These are phyloP conservation scores for Zygotorulaspora danielsina DNA, from an alignment of 805 yeast species.

Conservation along the genomic window DNA sequence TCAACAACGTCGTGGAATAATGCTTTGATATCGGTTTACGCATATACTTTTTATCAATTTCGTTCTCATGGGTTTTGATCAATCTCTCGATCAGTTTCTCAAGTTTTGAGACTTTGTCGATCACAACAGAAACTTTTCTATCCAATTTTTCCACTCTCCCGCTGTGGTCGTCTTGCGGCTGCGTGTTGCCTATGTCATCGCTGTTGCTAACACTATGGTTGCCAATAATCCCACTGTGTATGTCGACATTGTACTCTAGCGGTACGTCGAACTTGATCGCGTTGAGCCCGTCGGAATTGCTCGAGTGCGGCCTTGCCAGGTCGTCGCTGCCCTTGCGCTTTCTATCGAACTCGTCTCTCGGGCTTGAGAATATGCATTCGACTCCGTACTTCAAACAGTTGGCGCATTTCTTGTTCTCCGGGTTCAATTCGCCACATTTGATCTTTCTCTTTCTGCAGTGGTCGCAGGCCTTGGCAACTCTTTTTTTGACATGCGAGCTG, in stretches of 20 bases:
- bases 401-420: slow-evolving; percentile 23
- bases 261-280: slow-evolving; percentile 1
- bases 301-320: neutral
- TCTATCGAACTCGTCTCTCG: slow-evolving; percentile 19
- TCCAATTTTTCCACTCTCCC: slow-evolving; percentile 23
- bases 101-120: slow-evolving; percentile 23
- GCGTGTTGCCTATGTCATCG: neutral
- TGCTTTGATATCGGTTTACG: slow-evolving; percentile 15
- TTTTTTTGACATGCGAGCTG: slow-evolving; percentile 14
- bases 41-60: slow-evolving; percentile 5
- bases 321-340: slow-evolving; percentile 2
- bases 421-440: slow-evolving; percentile 28
- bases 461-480: slow-evolving; percentile 35
- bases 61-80: slow-evolving; percentile 7
- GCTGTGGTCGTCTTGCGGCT: too few relatives aligned
- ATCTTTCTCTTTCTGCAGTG: slow-evolving; percentile 34
- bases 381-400: slow-evolving; percentile 29
- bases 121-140: slow-evolving; percentile 22
- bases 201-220: neutral
- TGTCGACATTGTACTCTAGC: neutral
- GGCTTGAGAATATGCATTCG: slow-evolving; percentile 24
- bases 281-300: slow-evolving; percentile 2
- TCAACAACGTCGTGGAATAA: slow-evolving; percentile 23
- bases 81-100: slow-evolving; percentile 22
- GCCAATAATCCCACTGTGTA: neutral